A percentile compares a stretch with the other conserved stretches of the same genome.
Evolutionary conservation across 345 rosid species (phyloP).

Genomic region (Cardiospermum halicacabum): DNA sequence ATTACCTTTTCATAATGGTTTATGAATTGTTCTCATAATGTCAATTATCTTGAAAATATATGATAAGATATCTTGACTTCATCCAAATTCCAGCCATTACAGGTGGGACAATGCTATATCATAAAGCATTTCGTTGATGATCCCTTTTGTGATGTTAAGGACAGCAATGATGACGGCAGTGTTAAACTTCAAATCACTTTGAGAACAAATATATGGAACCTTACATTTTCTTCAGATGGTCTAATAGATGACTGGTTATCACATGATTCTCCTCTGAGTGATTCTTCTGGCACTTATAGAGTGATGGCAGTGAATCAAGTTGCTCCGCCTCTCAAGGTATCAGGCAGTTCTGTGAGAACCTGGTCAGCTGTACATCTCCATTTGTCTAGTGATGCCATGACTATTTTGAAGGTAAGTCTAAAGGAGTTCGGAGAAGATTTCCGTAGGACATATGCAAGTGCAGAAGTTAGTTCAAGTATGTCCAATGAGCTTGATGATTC

Average conservation of each 20-base stretch:
- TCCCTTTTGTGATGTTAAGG: slow-evolving; percentile 36
- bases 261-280: slow-evolving; percentile 21
- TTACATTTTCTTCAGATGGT: slow-evolving; percentile 43
- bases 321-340: slow-evolving; percentile 15
- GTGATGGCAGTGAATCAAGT: slow-evolving; percentile 19
- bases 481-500: slow-evolving; percentile 26
- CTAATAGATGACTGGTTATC: slow-evolving; percentile 19
- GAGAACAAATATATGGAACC: slow-evolving; percentile 42
- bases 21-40: neutral
- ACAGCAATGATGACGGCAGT: slow-evolving; percentile 23
- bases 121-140: slow-evolving; percentile 48
- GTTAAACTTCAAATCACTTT: slow-evolving; percentile 40
- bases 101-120: slow-evolving; percentile 69
- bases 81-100: slow-evolving; percentile 51
- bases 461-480: slow-evolving; percentile 23
- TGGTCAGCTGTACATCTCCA: slow-evolving; percentile 51
- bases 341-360: slow-evolving; percentile 21
- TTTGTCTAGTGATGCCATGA: slow-evolving; percentile 35
- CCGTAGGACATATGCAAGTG: slow-evolving; percentile 21
- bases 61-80: slow-evolving; percentile 4
- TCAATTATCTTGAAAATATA: neutral
- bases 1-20: neutral
- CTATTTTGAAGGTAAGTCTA: slow-evolving; percentile 32
- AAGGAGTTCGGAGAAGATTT: slow-evolving; percentile 31
- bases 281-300: slow-evolving; percentile 24